Conservation (phyloP, 208 protist genomes). For the Ichthyophonus hoferi region DNA sequence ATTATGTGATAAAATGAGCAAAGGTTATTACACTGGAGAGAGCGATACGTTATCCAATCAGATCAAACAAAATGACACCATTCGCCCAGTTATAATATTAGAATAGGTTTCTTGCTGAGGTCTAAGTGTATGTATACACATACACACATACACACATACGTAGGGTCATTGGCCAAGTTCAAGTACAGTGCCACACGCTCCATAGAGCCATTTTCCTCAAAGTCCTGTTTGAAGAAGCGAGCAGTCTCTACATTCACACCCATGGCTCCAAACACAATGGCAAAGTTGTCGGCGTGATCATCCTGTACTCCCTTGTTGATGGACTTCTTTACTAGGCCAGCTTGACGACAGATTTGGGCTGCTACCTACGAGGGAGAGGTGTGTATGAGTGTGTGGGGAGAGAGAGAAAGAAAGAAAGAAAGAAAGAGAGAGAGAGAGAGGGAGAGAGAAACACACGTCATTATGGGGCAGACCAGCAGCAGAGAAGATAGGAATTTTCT, state of each 20-base stretch:
- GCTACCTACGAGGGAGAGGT: constrained; percentile 85
- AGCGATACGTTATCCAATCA: too few relatives aligned
- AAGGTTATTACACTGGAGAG: too few relatives aligned
- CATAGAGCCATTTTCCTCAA: constrained; percentile 98
- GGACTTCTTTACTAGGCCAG: constrained; percentile 89
- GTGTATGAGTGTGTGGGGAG: background rate
- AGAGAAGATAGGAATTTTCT: constrained; percentile 99
- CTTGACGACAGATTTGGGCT: constrained; percentile 99
- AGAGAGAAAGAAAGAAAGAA: background rate
- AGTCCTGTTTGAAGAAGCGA: constrained; percentile 99
- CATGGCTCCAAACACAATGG: constrained; percentile 99
- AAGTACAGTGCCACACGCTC: constrained; percentile 93
- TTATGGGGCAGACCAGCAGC: constrained; percentile 99
- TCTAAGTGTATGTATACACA: too few relatives aligned
- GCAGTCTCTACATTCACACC: constrained; percentile 99
- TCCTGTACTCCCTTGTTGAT: constrained; percentile 69
- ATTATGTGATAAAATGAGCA: too few relatives aligned
- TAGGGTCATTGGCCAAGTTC: constrained; percentile 95
- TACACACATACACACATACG: too few relatives aligned
- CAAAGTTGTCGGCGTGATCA: constrained; percentile 89
- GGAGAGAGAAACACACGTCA: constrained; percentile 64
- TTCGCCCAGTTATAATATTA: too few relatives aligned
- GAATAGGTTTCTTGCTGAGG: too few relatives aligned
- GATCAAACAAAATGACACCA: too few relatives aligned
- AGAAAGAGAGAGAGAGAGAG: background rate